Evolutionary conservation across 139 green algal species (phyloP), one percentile per base, ranked within the genome.

Genomic region (Pycnococcus provasolii): DNA sequence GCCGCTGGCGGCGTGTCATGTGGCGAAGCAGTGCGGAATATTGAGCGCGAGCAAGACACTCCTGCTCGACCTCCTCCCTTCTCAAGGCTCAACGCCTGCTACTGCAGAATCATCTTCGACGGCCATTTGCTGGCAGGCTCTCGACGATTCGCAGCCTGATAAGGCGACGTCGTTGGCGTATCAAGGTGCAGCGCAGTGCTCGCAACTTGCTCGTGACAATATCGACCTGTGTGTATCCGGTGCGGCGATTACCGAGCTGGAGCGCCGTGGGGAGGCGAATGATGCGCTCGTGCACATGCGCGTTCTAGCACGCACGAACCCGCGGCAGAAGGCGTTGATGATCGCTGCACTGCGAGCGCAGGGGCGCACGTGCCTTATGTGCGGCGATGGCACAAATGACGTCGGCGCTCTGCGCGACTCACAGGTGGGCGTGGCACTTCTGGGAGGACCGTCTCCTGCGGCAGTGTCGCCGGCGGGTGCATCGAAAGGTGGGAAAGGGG

Each of bases 281-380:
- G 48, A 54, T 51, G 37, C 39, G 37, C n/a, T 70, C 37, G 5
- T 40, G 51, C 64, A 51, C 48, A 40, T 47, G 59, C 59, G 40
- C 3, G 77, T 83, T 26, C 83, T 73, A 53, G 77, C 77, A 11
- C 51, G 77, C 1, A 77, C 83, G 4, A 54, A 76, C 3, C 77
- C 92, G 3, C 89, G 97, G 58, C 92, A 98, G 73, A 98, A 98
- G 83, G 92, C 97, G 80, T 68, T 88, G n/a, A 85, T 98, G 15
- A 65, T 97, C n/a, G 82, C 80, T n/a, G 79, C 79, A 43, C 82
- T 95, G 58, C 77, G 66, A 58, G 61, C 48, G n/a, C 65, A 66
- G 11, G 93, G 90, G 45, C 76, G 75, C 64, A 78, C 74, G 0
- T 90, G 87, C 42, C 84, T 98, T 4, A 98, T 98, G 92, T 95